phyloP scores from a whole-genome alignment of 805 yeast genomes.

The Metschnikowia koreensis region DNA sequence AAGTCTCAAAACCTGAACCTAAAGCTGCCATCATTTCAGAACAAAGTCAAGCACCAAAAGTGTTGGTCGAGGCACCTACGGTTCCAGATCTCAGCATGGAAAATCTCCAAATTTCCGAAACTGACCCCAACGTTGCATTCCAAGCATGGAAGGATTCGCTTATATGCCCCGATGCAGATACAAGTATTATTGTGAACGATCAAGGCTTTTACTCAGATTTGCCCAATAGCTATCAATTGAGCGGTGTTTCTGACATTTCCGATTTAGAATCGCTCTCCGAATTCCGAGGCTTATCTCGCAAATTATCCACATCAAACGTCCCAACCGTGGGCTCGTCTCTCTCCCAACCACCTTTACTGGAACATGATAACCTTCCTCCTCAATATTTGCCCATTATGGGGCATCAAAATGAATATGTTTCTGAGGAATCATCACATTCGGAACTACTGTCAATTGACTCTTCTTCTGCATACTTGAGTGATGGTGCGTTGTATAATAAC shows the following conservation, averaged over 20 bases:
- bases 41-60: background rate
- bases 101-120: constrained; percentile 2
- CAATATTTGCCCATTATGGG: constrained; percentile 6
- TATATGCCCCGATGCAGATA: constrained; percentile 20
- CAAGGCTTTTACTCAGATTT: constrained; percentile 40
- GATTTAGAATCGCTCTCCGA: constrained; percentile 31
- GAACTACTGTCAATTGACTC: constrained; percentile 17
- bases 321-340: background rate
- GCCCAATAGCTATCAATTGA: constrained; percentile 14
- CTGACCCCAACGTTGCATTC: constrained; percentile 11
- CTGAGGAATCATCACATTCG: constrained; percentile 7
- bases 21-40: background rate
- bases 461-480: constrained; percentile 3
- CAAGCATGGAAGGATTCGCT: constrained; percentile 30
- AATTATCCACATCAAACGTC: background rate
- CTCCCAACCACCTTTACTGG: background rate
- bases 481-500: constrained; percentile 10
- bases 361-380: background rate
- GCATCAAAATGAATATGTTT: background rate
- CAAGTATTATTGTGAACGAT: constrained; percentile 26
- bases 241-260: constrained; percentile 25
- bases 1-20: background rate
- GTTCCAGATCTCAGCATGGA: constrained; percentile 8
- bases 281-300: background rate
- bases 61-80: constrained; percentile 5